Conservation (phyloP, 2,329 filamentous ascomycete species). For the Amesomyces nigricolor region DNA sequence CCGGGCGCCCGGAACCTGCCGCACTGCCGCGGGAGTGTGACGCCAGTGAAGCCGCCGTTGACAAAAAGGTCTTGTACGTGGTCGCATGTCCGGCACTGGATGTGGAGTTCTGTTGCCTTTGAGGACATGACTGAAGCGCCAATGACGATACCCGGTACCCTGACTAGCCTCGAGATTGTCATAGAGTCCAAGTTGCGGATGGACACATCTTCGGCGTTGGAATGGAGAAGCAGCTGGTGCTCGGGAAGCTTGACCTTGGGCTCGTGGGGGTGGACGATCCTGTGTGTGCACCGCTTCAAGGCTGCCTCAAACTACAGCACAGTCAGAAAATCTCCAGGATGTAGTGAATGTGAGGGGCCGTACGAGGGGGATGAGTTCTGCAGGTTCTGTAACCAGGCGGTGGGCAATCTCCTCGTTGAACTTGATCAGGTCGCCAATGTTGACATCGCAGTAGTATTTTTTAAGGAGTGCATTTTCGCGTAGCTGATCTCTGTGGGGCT, state of each 20-base stretch:
- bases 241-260: conserved; percentile 66
- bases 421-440: conserved; percentile 90
- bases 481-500: conserved; percentile 70
- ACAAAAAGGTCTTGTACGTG: conserved; percentile 66
- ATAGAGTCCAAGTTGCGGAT: conserved; percentile 91
- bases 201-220: conserved; percentile 80
- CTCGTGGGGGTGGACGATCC: conserved; percentile 81
- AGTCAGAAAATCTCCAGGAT: not conserved
- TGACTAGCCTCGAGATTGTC: conserved; percentile 88
- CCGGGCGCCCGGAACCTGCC: conserved; percentile 56
- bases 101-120: conserved; percentile 79
- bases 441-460: conserved; percentile 92
- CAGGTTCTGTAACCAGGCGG: conserved; percentile 79
- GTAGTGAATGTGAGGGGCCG: conserved; percentile 24
- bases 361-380: conserved; percentile 87
- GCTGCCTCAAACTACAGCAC: conserved; percentile 74
- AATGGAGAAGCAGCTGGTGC: conserved; percentile 93
- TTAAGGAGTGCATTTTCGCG: conserved; percentile 91
- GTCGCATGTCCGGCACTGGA: conserved; percentile 84
- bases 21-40: conserved; percentile 78
- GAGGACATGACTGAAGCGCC: conserved; percentile 95
- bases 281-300: conserved; percentile 83
- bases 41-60: conserved; percentile 78
- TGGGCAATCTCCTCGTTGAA: conserved; percentile 95
- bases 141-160: conserved; percentile 95